Evolutionary conservation across 768 basidiomycete genomes (phyloP), one percentile per base, ranked within the genome.

Genomic region (Auricularia heimuer): DNA sequence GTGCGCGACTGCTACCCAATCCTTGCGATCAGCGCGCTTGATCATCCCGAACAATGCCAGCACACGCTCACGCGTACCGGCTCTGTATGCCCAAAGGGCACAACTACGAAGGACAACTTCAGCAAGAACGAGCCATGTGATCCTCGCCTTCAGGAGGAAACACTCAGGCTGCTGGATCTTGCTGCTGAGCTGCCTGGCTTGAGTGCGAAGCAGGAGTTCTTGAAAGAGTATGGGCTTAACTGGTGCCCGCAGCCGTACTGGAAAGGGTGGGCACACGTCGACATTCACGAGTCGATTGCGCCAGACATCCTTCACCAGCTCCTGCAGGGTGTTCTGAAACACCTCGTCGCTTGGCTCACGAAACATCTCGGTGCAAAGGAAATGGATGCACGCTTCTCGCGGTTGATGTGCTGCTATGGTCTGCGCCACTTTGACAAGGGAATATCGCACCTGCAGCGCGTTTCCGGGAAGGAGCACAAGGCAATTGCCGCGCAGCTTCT

Each of bases 1-100:
- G 61, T 79, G 21, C 78, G 77, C 54, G 81, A 79, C 39, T 67
- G 68, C 10, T 73, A 75, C 69, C 71, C 63, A 12, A 68, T 64
- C 62, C 65, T 67, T 66, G 72, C 65, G 24, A 69, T 18, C 10
- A 70, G 77, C 56, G 65, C 69, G 16, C 67, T 67, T 0, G 72
- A 71, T 29, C 70, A 70, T 61, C 71, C 69, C 0, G 70, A 70
- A 47, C 68, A 73, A 35, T 42, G 66, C n/a, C 58, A 66, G 0
- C 66, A 71, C 18, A 60, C 68, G 44, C 67, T 68, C 2, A 63
- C 64, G 56, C 44, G 65, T 61, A 69, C 69, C 54, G 61, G n/a
- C 12, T 66, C 70, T 0, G 60, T 65, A 18, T 72, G 74, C 63
- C 69, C 70, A 7, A 65, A 64, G 16, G 72, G 73, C 58, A 10